phyloP scores from a whole-genome alignment of 1,284 basidiomycete species.

The Trametes hirsuta region DNA sequence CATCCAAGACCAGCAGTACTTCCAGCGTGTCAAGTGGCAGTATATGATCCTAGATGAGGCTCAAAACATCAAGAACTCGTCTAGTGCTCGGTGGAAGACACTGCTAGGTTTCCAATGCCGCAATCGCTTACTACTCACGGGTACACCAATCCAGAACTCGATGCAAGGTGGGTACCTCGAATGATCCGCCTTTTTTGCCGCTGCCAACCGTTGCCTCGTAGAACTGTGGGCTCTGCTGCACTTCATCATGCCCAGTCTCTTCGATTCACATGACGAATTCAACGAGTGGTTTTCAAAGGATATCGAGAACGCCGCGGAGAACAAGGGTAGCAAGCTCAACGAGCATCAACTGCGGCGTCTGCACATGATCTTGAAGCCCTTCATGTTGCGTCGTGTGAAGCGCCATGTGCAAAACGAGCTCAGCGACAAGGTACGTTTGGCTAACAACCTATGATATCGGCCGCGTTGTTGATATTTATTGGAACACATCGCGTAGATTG shows the following conservation, averaged over 20 bases:
- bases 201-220: slow-evolving; percentile 37
- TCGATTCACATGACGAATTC: slow-evolving; percentile 99
- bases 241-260: slow-evolving; percentile 99
- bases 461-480: background rate
- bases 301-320: slow-evolving; percentile 94
- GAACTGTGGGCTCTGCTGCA: slow-evolving; percentile 99
- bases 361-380: slow-evolving; percentile 99
- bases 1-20: slow-evolving; percentile 98
- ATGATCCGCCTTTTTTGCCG: background rate
- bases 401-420: slow-evolving; percentile 99
- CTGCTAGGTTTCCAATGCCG: slow-evolving; percentile 95
- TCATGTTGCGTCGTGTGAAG: slow-evolving; percentile 98
- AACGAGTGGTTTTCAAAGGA: slow-evolving; percentile 99
- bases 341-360: slow-evolving; percentile 94
- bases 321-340: slow-evolving; percentile 89
- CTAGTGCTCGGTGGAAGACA: slow-evolving; percentile 98
- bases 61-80: slow-evolving; percentile 99
- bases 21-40: slow-evolving; percentile 98
- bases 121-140: slow-evolving; percentile 93
- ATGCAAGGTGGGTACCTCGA: slow-evolving; percentile 83
- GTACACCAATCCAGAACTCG: slow-evolving; percentile 99
- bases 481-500: slow-evolving; percentile 64
- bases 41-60: slow-evolving; percentile 99
- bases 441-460: background rate
- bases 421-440: slow-evolving; percentile 86